Evolutionary conservation across 2,329 filamentous ascomycete genomes (phyloP).

Genomic region (Sporothrix brunneoviolacea): DNA sequence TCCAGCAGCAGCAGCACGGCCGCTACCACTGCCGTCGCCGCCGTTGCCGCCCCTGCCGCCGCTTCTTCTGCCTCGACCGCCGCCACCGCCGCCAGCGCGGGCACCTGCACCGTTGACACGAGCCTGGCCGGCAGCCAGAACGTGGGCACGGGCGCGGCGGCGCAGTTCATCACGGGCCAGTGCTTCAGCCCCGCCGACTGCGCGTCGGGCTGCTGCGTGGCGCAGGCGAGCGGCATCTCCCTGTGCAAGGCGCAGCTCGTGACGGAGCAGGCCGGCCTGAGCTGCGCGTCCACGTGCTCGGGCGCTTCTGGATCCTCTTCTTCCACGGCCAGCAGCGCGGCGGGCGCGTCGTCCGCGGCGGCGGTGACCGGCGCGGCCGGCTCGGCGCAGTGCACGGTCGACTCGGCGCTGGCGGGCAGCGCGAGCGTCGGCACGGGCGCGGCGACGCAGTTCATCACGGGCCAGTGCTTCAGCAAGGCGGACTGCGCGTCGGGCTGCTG

Average conservation of each 20-base stretch:
- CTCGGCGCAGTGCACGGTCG: constrained; percentile 17
- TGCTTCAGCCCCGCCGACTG: constrained; percentile 25
- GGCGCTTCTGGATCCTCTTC: not conserved
- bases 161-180: constrained; percentile 26
- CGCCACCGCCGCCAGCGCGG: no score
- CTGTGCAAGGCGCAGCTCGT: constrained; percentile 17
- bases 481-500: constrained; percentile 26
- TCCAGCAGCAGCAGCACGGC: no score
- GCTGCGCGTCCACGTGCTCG: constrained; percentile 16
- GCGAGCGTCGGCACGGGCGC: constrained; percentile 23
- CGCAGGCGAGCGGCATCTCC: constrained; percentile 14
- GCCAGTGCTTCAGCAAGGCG: constrained; percentile 22
- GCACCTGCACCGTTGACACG: no score
- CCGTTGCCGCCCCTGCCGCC: no score
- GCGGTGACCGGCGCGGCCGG: not conserved
- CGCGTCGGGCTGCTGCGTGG: constrained; percentile 25
- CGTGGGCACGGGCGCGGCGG: constrained; percentile 22
- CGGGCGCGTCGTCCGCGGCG: not conserved
- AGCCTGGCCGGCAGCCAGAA: constrained; percentile 28
- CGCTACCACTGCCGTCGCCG: no score
- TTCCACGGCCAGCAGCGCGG: not conserved
- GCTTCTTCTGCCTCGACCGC: no score
- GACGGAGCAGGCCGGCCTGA: constrained; percentile 13
- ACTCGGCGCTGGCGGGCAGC: constrained; percentile 29
- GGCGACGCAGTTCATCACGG: constrained; percentile 25